Evolutionary conservation across 192 early-diverging fungal species (phyloP), one percentile per base, ranked within the genome.

Genomic region (Backusella circina): DNA sequence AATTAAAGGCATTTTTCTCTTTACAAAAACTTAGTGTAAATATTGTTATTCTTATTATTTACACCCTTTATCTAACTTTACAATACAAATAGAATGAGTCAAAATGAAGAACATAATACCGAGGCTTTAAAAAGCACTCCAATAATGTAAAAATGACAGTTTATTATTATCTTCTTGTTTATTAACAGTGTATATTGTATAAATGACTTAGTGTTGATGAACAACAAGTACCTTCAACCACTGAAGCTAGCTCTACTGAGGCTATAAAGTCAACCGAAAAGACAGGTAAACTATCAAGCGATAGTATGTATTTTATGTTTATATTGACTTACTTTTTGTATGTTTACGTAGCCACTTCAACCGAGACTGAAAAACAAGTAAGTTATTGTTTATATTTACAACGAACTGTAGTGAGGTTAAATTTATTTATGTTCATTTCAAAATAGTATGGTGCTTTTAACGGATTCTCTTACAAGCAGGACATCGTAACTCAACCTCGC

Each of bases 401-500:
- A 47, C 10, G 39, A 13, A 15, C 39, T n/a, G 44, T n/a, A n/a
- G 44, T 18, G 16, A 47, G n/a, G 16, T 21, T 7, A n/a, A 47
- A 47, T 18, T 47, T n/a, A 18, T 18, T 47, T 21, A 26, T 21
- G 12, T 61, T 28, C 26, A 57, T 5, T 7, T n/a, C 7, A 10
- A 61, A 23, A 28, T 28, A 61, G 54, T 23, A 8, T 61, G 54
- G 23, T 12, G 13, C 23, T 28, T 61, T 21, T 28, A 61, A 61
- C 12, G 54, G 54, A 26, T 28, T 61, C 54, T 61, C 54, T 61
- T 61, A 61, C 23, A 61, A 28, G 23, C 41, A 47, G 41, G 30
- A 72, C 23, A 72, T 83, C 38, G 73, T 81, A n/a, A 72, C 81
- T 32, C 77, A 83, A 66, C 80, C 81, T 32, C 77, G 70, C 37